Evolutionary conservation across 2,329 filamentous ascomycete genomes (phyloP), one percentile per base, ranked within the genome.

Genomic region (Chrysosporium queenslandicum): DNA sequence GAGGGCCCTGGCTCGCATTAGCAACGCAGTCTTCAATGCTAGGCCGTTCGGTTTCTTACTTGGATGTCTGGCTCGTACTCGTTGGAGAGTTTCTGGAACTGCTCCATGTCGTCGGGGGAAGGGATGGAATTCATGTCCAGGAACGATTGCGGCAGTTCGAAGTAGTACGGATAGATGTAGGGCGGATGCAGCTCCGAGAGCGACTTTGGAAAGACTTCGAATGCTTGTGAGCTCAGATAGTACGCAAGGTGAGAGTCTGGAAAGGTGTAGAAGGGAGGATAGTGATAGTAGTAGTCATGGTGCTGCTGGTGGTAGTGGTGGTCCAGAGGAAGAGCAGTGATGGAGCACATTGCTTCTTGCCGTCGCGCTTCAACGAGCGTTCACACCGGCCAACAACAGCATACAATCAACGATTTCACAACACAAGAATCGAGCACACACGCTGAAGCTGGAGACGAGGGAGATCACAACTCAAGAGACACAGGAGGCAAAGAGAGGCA

Each of bases 1-100:
- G 76, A 56, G 87, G 86, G 52, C 88, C 89, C 91, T 96, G 64
- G 58, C 51, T 58, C 11, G 14, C 21, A 34, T 53, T 40, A 53
- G 51, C 36, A 34, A 36, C 6, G 25, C 36, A 46, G 14, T 34
- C 37, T 36, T 20, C 14, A 4, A 21, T 25, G 2, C 9, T n/a
- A 20, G 8, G 3, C 1, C 9, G 9, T 2, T n/a, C 25, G 25
- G 18, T 1, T 21, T 49, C 74, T 67, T 67, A 81, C 80, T 58
- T 74, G 74, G 49, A 75, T 66, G 56, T 81, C 76, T 11, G 79
- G 74, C 63, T 81, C 73, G 59, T 78, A 83, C 54, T 77, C 72
- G 63, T 78, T 78, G 59, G 79, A 82, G 56, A 82, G 70, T 64
- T 79, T 76, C 69, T 83, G 80, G 64, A 82, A 72, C 53, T 78